Evolutionary conservation across 805 yeast genomes (phyloP).

Genomic region (Danielozyma ontarioensis): DNA sequence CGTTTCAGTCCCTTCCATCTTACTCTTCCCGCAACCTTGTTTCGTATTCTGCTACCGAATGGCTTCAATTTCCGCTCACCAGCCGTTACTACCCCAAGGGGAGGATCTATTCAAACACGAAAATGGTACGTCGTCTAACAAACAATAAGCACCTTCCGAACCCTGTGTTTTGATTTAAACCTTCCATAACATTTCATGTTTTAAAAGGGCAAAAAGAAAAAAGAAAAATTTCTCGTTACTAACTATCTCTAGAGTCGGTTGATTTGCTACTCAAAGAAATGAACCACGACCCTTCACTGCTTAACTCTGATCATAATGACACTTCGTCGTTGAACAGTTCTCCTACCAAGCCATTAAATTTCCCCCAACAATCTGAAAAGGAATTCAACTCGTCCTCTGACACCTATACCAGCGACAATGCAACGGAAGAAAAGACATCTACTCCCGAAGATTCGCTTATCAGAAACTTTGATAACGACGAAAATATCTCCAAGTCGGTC

Average conservation of each 20-base stretch:
- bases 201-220: too few species aligned
- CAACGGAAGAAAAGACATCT: background rate
- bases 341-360: conserved; percentile 31
- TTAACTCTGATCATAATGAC: conserved; percentile 1
- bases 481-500: background rate
- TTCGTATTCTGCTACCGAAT: too few species aligned
- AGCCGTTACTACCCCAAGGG: too few species aligned
- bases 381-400: conserved; percentile 39
- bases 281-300: conserved; percentile 9
- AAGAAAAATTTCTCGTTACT: conserved; percentile 9
- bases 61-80: too few species aligned
- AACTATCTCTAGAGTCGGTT: conserved; percentile 22
- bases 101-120: too few species aligned
- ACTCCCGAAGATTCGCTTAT: conserved; percentile 8
- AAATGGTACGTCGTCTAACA: too few species aligned
- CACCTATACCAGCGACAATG: conserved; percentile 34
- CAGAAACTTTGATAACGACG: conserved; percentile 17
- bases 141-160: too few species aligned
- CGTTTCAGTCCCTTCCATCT: too few species aligned
- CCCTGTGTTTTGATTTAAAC: too few species aligned
- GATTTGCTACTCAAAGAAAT: conserved; percentile 24
- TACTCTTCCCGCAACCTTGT: too few species aligned
- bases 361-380: conserved; percentile 11
- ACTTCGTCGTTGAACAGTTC: conserved; percentile 15
- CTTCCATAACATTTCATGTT: too few species aligned